phyloP scores from a whole-genome alignment of 1,139 yeast genomes.

The Zygoascus sp. region DNA sequence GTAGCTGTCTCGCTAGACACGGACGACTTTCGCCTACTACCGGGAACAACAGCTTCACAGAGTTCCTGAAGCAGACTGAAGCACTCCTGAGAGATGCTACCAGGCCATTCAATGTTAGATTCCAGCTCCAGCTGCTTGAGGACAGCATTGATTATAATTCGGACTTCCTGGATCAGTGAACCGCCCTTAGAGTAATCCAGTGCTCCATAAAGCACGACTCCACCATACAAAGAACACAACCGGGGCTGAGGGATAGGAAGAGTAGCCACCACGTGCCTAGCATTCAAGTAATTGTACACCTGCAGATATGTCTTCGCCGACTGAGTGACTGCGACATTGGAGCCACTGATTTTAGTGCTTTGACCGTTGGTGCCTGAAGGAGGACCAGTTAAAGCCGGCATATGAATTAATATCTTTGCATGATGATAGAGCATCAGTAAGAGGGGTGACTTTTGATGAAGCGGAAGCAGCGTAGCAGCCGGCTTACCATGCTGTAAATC shows the following conservation, averaged over 20 bases:
- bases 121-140: slow-evolving; percentile 28
- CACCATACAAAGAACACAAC: slow-evolving; percentile 60
- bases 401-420: slow-evolving; percentile 72
- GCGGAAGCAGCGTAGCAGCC: slow-evolving; percentile 36
- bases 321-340: slow-evolving; percentile 69
- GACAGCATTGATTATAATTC: slow-evolving; percentile 34
- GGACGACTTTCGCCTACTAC: slow-evolving; percentile 8
- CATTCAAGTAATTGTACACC: slow-evolving; percentile 49
- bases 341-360: slow-evolving; percentile 44
- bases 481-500: slow-evolving; percentile 62
- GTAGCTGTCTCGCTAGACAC: not conserved
- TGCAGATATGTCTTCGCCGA: slow-evolving; percentile 64
- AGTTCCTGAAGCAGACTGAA: slow-evolving; percentile 27
- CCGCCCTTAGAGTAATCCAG: slow-evolving; percentile 84
- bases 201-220: slow-evolving; percentile 73
- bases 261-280: slow-evolving; percentile 44
- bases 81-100: slow-evolving; percentile 23
- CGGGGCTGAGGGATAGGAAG: slow-evolving; percentile 70
- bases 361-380: slow-evolving; percentile 19
- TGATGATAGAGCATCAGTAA: slow-evolving; percentile 68
- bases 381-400: slow-evolving; percentile 61
- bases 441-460: slow-evolving; percentile 52
- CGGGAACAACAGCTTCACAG: slow-evolving; percentile 25
- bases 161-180: slow-evolving; percentile 66
- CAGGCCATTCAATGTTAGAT: slow-evolving; percentile 27